Base-by-base conservation (phyloP, 2,329 filamentous ascomycete genomes). In the Neopestalotiopsis rosae region DNA sequence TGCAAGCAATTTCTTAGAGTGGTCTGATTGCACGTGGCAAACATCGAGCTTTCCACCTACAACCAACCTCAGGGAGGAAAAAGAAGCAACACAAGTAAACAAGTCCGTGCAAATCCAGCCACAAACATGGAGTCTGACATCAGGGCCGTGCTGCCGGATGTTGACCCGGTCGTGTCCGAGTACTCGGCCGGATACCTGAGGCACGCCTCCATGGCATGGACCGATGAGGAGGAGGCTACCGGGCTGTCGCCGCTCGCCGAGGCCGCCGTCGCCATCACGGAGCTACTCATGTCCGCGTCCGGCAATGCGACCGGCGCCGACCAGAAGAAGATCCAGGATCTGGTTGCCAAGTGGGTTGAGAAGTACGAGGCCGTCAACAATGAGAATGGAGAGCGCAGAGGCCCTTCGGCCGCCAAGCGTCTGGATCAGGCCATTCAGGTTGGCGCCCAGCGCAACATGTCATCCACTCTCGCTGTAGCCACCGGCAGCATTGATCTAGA, bases 381-480 rank as follows among this genome's bases (percentile, higher is more conserved):
- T 68, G 91, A 92, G 83, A 92, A 90, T 70, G 87, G 90, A 63
- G 89, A 94, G 80, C 86, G 87, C 66, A 90, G 91, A 77, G 89
- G 91, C 74, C 93, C 93, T 10, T 92, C 94, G 24, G 89, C 90
- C 7, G 93, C 95, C 69, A 94, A 87, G 81, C 92, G 94, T 76
- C 89, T 99, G 24, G 96, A 98, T 77, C 95, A 98, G 81, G 93
- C 95, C 70, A 94, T 98, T 81, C 94, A 98, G 82, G 95, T 99
- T 76, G 94, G 94, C 79, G 91, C 95, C 32, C 94, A 97, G 83
- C 89, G 94, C 73, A 98, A 97, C 82, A 95, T 99, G 84, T 99
- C 96, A 40, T 97, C 96, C 5, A 99, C 96, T 2, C 83, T 99
- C 73, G 95, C 94, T 28, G 90, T 99, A 65, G 90, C 95, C 7